Conservation (phyloP, 176 grass and related monocot genomes). For the Oryza coarctata region DNA sequence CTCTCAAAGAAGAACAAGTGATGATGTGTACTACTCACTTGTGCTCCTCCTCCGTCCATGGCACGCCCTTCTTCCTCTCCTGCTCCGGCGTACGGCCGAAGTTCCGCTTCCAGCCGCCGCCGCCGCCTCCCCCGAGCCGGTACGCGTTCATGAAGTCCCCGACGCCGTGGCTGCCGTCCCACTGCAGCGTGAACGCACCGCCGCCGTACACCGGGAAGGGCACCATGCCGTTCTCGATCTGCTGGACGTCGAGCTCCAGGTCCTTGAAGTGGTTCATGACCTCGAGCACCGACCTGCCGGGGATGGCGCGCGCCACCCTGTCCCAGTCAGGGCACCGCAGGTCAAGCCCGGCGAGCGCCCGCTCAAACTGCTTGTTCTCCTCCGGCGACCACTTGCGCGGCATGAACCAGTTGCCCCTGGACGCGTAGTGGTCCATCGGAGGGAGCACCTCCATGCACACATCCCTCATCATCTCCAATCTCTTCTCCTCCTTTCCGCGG, state of each 20-base stretch:
- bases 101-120: conserved; percentile 55
- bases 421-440: conserved; percentile 46
- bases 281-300: conserved; percentile 64
- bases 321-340: conserved; percentile 61
- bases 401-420: conserved; percentile 35
- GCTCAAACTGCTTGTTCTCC: conserved; percentile 94
- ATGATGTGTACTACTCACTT: conserved; percentile 40
- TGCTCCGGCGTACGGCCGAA: conserved; percentile 58
- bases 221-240: conserved; percentile 67
- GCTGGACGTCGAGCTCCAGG: conserved; percentile 66
- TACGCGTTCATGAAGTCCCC: conserved; percentile 49
- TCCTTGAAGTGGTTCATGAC: conserved; percentile 63
- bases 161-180: conserved; percentile 37
- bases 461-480: conserved; percentile 60
- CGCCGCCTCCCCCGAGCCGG: conserved; percentile 30
- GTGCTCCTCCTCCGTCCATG: conserved; percentile 96
- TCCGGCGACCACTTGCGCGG: conserved; percentile 51
- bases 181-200: conserved; percentile 60
- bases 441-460: conserved; percentile 68
- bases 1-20: no score
- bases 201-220: conserved; percentile 39
- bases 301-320: conserved; percentile 61
- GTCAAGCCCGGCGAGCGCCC: conserved; percentile 61
- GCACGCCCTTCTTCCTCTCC: conserved; percentile 94
- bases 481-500: background rate